phyloP scores from a whole-genome alignment of 192 early-diverging fungal species.

The Geosiphon pyriformis region DNA sequence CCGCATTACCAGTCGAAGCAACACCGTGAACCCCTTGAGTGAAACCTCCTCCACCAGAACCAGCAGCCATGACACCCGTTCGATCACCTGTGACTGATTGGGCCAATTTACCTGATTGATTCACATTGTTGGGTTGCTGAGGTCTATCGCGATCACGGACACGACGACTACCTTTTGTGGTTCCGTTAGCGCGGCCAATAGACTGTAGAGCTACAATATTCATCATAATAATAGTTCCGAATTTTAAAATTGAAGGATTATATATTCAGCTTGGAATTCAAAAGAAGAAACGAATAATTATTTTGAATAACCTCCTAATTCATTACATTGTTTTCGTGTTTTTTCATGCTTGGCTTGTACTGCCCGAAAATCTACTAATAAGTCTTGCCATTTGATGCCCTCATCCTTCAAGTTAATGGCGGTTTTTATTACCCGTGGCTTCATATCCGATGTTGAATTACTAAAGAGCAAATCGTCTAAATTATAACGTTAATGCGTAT shows the following conservation, averaged over 20 bases:
- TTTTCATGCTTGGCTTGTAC: slow-evolving; percentile 75
- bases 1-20: background rate
- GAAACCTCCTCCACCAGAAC: background rate
- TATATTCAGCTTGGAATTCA: background rate
- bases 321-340: slow-evolving; percentile 44
- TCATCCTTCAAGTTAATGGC: slow-evolving; percentile 16
- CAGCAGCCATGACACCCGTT: too few relatives aligned
- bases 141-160: background rate
- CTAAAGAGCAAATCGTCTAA: slow-evolving; percentile 16
- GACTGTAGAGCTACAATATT: background rate
- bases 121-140: background rate
- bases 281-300: background rate
- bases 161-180: background rate
- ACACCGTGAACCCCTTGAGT: background rate
- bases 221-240: too few relatives aligned
- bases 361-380: slow-evolving; percentile 65
- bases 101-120: background rate
- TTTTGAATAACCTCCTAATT: too few relatives aligned
- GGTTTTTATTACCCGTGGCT: slow-evolving; percentile 14
- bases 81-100: background rate
- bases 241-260: background rate
- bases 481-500: slow-evolving; percentile 20
- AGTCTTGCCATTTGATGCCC: slow-evolving; percentile 58
- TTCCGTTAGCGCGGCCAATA: background rate
- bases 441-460: slow-evolving; percentile 31